Evolutionary conservation across 371 early-diverging fungal genomes (phyloP), one percentile per base, ranked within the genome.

Genomic region (Syncephalastrum sp.): DNA sequence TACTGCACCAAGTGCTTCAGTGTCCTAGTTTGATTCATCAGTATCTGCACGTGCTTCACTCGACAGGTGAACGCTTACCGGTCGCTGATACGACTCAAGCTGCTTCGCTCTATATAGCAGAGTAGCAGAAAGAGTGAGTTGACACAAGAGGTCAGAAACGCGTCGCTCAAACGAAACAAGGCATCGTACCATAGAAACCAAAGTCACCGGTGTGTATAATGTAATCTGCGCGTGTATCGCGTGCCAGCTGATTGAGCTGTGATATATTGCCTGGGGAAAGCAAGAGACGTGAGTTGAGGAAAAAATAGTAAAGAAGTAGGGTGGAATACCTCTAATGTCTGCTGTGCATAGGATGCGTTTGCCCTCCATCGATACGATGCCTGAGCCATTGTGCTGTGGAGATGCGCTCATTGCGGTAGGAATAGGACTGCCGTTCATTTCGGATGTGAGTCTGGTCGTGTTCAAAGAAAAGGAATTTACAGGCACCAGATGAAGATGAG

Each of bases 141-240:
- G 45, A 24, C 29, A 54, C 42, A 45, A 21, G 17, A 33, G 10
- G 23, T 49, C 46, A 48, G 24, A 45, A 53, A 38, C 25, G 17
- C 43, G 15, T 47, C 21, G 25, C 27, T 19, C 16, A 1, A 41
- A 19, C 4, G 8, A 41, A 50, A 27, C 12, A 13, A 5, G 42
- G 4, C 3, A 14, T 27, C 24, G 21, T 72, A 82, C 87, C 85
- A 69, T 83, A 84, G 59, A 87, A 85, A 25, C 85, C 84, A 64
- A 87, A 87, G 56, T 85, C 84, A 27, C 87, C 87, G n/a, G 85
- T 82, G 53, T 87, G 87, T 43, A 87, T 82, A 47, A 87, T 74
- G 59, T 74, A 68, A 23, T 79, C 69, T 19, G 87, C 85, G 48
- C 79, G 77, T 13, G 80, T 72, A 44, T 81, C 80, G 50, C 80